phyloP scores from a whole-genome alignment of 2,329 filamentous ascomycete genomes.

The Penicillium freii region DNA sequence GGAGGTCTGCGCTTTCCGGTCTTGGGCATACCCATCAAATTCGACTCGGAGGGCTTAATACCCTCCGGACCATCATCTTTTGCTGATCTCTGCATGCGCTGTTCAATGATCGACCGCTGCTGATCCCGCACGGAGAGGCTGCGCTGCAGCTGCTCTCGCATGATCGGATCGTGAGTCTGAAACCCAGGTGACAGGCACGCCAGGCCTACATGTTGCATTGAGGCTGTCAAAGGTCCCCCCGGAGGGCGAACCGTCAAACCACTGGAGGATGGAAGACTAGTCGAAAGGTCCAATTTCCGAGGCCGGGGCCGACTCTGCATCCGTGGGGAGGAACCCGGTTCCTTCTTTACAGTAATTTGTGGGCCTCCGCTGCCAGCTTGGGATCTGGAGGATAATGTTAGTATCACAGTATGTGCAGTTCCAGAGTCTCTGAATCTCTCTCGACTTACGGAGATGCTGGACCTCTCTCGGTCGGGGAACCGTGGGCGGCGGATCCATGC shows the following conservation, averaged over 20 bases:
- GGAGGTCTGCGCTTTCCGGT: conserved; percentile 61
- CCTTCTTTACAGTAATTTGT: conserved; percentile 94
- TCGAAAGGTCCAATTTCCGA: conserved; percentile 47
- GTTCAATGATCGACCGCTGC: conserved; percentile 92
- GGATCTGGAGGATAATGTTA: conserved; percentile 21
- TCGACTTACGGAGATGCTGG: conserved; percentile 51
- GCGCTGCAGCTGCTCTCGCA: conserved; percentile 92
- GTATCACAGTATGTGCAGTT: not conserved
- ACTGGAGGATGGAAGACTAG: conserved; percentile 45
- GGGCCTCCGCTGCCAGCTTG: conserved; percentile 54
- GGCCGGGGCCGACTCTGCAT: conserved; percentile 54
- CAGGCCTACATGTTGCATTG: conserved; percentile 87
- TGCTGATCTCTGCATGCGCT: conserved; percentile 80
- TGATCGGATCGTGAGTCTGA: conserved; percentile 90
- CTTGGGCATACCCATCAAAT: conserved; percentile 38
- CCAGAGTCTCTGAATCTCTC: not conserved
- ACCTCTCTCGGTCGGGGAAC: conserved; percentile 37
- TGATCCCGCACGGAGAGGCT: conserved; percentile 92
- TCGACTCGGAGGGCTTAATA: conserved; percentile 54
- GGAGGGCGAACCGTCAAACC: conserved; percentile 65
- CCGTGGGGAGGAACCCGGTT: conserved; percentile 78
- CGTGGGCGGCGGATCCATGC: conserved; percentile 36
- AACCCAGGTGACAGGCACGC: conserved; percentile 95
- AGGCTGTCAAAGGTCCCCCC: conserved; percentile 66
- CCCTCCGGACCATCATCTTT: conserved; percentile 69